Conservation (phyloP, 164 flowering plant species). For the Berberis thunbergii region DNA sequence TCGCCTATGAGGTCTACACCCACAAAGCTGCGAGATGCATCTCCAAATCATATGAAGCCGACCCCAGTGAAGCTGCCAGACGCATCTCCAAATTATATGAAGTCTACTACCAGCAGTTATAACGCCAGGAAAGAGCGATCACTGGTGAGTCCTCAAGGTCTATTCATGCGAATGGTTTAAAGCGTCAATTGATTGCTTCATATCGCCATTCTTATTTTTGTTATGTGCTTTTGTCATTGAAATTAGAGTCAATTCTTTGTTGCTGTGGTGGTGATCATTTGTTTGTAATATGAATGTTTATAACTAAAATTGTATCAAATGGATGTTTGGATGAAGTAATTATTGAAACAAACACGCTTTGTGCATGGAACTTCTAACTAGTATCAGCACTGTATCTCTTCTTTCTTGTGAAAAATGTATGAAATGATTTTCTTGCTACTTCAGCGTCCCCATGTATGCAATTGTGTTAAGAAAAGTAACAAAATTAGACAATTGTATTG, state of each 20-base stretch:
- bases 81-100: conserved; percentile 36
- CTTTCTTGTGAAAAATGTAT: too few relatives aligned
- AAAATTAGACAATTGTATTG: too few relatives aligned
- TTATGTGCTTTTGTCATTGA: background rate
- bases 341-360: background rate
- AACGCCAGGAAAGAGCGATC: conserved; percentile 26
- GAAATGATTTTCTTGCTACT: too few relatives aligned
- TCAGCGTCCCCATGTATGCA: too few relatives aligned
- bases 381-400: too few relatives aligned
- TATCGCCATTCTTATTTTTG: background rate
- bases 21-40: too few relatives aligned
- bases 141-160: background rate
- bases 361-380: too few relatives aligned
- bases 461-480: too few relatives aligned
- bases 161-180: background rate
- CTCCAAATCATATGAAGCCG: background rate
- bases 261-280: background rate
- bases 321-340: background rate
- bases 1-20: too few relatives aligned
- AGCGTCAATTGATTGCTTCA: background rate
- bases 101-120: conserved; percentile 34
- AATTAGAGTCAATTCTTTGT: background rate
- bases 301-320: background rate
- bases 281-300: too few relatives aligned
- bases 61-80: conserved; percentile 11